These are phyloP conservation scores for Leucosporidium yakuticum DNA, from an alignment of 768 basidiomycete genomes.

Conservation along the genomic window DNA sequence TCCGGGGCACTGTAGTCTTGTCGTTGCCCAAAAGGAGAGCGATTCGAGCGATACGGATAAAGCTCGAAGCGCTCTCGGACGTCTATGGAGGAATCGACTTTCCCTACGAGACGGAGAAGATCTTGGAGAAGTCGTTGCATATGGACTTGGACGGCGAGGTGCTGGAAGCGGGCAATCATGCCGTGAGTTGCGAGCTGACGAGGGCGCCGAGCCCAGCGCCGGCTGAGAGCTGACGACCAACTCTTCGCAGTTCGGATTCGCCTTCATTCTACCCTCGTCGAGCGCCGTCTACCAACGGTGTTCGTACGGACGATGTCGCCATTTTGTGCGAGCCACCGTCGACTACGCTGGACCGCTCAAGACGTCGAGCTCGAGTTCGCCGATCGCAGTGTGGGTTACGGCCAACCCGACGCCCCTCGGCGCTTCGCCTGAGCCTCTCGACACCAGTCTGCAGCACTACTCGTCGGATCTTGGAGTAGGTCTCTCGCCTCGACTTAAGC, in stretches of 20 bases:
- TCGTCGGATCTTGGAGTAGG: constrained; percentile 20
- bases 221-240: background rate
- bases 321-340: constrained; percentile 19
- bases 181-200: background rate
- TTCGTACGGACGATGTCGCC: constrained; percentile 6
- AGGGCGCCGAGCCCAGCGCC: background rate
- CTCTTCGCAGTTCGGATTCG: background rate
- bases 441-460: background rate
- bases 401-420: constrained; percentile 25
- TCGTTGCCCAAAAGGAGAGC: background rate
- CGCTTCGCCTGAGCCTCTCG: constrained; percentile 12
- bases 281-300: constrained; percentile 10
- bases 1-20: background rate
- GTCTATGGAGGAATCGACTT: constrained; percentile 4
- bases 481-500: background rate
- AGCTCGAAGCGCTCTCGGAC: background rate
- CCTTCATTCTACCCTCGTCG: constrained; percentile 7
- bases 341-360: constrained; percentile 11
- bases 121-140: constrained; percentile 14
- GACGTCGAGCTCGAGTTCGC: background rate
- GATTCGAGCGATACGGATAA: background rate
- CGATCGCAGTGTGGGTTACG: constrained; percentile 16
- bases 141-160: constrained; percentile 15
- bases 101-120: constrained; percentile 15
- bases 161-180: constrained; percentile 19